Evolutionary conservation across 2,329 filamentous ascomycete species (phyloP).

Genomic region (Monosporascus sp.): DNA sequence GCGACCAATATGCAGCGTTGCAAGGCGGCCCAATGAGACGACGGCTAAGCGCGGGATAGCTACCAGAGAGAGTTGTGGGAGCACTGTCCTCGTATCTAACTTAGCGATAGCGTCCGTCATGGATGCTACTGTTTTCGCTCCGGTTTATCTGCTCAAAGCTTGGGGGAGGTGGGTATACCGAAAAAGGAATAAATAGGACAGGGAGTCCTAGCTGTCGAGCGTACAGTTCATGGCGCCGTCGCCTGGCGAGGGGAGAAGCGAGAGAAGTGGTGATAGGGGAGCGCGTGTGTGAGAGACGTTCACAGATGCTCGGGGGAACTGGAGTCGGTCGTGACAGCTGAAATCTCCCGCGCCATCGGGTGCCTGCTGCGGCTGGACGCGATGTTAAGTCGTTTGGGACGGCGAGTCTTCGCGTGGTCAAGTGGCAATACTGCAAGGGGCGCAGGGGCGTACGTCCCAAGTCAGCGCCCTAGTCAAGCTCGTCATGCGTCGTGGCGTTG

Average conservation of each 20-base stretch:
- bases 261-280: not conserved
- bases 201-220: no score
- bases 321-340: not conserved
- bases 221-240: no score
- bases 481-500: not conserved
- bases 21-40: not conserved
- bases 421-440: not conserved
- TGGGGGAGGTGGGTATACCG: no score
- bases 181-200: no score
- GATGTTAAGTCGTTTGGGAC: not conserved
- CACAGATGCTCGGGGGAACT: not conserved
- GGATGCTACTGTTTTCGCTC: no score
- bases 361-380: not conserved
- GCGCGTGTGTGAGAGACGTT: not conserved
- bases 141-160: no score
- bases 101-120: no score
- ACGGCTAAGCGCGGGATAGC: no score
- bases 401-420: not conserved
- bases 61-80: no score
- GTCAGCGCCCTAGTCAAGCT: not conserved
- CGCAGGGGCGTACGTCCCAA: not conserved
- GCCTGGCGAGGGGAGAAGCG: not conserved
- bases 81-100: no score
- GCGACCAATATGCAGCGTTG: not conserved
- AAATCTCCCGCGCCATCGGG: not conserved